Percentiles rank a stretch among this genome's conserved stretches.
phyloP scores from a whole-genome alignment of 768 basidiomycete genomes.

The Termitomyces heimii region DNA sequence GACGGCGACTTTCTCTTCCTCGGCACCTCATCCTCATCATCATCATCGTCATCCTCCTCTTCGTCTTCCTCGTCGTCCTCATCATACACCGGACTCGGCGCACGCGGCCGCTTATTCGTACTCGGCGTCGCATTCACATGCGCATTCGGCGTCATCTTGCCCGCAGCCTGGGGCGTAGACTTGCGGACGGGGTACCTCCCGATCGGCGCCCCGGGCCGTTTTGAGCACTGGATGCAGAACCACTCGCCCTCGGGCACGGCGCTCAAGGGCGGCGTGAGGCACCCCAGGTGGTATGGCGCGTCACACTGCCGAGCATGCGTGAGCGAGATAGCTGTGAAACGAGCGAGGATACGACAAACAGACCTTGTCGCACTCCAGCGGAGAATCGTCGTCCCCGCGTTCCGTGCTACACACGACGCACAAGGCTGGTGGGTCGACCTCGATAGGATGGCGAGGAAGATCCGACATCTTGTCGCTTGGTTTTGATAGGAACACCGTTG shows the following conservation, averaged over 20 bases:
- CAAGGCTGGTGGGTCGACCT: constrained; percentile 57
- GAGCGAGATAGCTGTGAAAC: neutral
- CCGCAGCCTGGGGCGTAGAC: constrained; percentile 4
- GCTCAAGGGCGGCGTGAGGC: constrained; percentile 71
- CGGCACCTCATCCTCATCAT: constrained; percentile 22
- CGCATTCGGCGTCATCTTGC: constrained; percentile 5
- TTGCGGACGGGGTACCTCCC: constrained; percentile 29
- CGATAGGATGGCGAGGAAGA: constrained; percentile 73
- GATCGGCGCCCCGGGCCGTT: constrained; percentile 51
- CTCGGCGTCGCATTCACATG: constrained; percentile 7
- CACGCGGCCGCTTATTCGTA: constrained; percentile 10
- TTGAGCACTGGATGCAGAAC: constrained; percentile 78
- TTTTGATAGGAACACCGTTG: constrained; percentile 74
- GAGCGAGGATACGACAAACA: neutral
- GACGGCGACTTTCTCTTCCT: constrained; percentile 28
- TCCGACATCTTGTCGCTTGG: constrained; percentile 74
- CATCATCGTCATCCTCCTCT: constrained; percentile 10
- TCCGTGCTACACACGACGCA: constrained; percentile 74
- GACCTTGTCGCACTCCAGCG: constrained; percentile 91
- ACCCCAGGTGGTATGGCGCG: constrained; percentile 77
- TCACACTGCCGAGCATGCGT: constrained; percentile 61
- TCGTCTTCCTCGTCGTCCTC: constrained; percentile 14
- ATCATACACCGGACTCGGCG: constrained; percentile 16
- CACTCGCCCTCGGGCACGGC: constrained; percentile 86
- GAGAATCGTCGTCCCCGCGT: constrained; percentile 63